A percentile compares a stretch with the other conserved stretches of the same genome.
These are phyloP conservation scores for Yarrowia sp. DNA, from an alignment of 805 yeast species.

Conservation along the genomic window DNA sequence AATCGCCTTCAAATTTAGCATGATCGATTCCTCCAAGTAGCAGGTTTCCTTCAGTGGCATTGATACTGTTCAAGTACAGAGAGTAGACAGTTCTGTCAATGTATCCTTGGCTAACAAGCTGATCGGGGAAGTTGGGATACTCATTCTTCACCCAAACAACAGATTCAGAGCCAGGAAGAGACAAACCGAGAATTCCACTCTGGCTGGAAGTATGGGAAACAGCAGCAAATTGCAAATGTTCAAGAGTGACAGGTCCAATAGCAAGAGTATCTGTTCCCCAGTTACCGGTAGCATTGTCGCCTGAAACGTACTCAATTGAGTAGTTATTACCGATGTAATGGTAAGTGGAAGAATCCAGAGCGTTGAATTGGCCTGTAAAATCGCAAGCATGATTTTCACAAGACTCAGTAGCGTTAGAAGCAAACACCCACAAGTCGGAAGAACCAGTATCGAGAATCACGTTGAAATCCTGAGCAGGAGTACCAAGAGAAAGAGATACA, in stretches of 20 bases:
- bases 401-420: slow-evolving; percentile 10
- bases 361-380: slow-evolving; percentile 12
- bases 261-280: slow-evolving; percentile 62
- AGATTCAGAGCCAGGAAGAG: slow-evolving; percentile 29
- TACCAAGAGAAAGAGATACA: slow-evolving; percentile 47
- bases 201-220: slow-evolving; percentile 1
- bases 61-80: slow-evolving; percentile 41
- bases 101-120: slow-evolving; percentile 40
- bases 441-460: slow-evolving; percentile 69
- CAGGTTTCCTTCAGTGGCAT: slow-evolving; percentile 39
- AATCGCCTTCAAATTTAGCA: slow-evolving; percentile 42
- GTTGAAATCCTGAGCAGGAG: slow-evolving; percentile 51
- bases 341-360: slow-evolving; percentile 33
- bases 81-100: slow-evolving; percentile 46
- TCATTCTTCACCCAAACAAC: background rate
- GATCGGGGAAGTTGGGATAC: slow-evolving; percentile 34
- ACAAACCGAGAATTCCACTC: slow-evolving; percentile 30
- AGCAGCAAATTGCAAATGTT: slow-evolving; percentile 31
- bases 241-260: slow-evolving; percentile 48
- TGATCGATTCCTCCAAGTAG: slow-evolving; percentile 46
- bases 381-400: background rate
- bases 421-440: slow-evolving; percentile 59
- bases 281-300: slow-evolving; percentile 43
- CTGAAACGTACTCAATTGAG: slow-evolving; percentile 40
- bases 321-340: slow-evolving; percentile 31